phyloP scores from a whole-genome alignment of 495 filamentous ascomycete genomes.

The Penicillium nucicola region DNA sequence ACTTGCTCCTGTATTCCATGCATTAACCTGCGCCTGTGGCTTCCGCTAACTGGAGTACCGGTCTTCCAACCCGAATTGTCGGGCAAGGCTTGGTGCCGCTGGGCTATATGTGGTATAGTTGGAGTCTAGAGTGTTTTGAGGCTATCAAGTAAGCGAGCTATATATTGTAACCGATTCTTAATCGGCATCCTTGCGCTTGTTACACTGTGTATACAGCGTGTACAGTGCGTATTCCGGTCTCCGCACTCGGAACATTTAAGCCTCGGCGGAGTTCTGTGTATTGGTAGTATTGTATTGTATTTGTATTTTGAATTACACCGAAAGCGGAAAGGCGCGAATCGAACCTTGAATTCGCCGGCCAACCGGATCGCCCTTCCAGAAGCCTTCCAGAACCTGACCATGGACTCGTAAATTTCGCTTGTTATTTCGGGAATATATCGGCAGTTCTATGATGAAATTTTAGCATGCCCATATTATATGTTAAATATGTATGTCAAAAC shows the following conservation, averaged over 20 bases:
- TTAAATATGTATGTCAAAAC: too few relatives aligned
- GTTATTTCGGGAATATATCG: background rate
- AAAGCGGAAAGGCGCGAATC: slow-evolving; percentile 5
- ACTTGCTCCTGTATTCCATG: slow-evolving; percentile 10
- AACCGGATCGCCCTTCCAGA: slow-evolving; percentile 29
- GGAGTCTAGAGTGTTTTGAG: too few relatives aligned
- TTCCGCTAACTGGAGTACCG: slow-evolving; percentile 13
- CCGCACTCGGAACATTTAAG: too few relatives aligned
- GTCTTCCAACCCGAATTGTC: background rate
- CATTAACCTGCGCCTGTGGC: slow-evolving; percentile 19
- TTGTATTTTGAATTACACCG: background rate
- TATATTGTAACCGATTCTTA: too few relatives aligned
- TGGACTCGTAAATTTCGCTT: background rate
- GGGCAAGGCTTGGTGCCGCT: slow-evolving; percentile 6
- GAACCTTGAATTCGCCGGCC: slow-evolving; percentile 4
- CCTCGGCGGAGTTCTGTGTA: too few relatives aligned
- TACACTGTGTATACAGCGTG: too few relatives aligned
- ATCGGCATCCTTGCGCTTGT: too few relatives aligned
- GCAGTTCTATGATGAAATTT: background rate
- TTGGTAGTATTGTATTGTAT: too few relatives aligned
- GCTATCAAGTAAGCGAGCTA: too few relatives aligned
- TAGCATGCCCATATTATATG: background rate
- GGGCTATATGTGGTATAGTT: background rate
- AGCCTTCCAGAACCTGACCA: slow-evolving; percentile 19
- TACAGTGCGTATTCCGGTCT: too few relatives aligned